These are phyloP conservation scores for Camptophora hylomeconis DNA, from an alignment of 2,329 filamentous ascomycete species.

Conservation along the genomic window DNA sequence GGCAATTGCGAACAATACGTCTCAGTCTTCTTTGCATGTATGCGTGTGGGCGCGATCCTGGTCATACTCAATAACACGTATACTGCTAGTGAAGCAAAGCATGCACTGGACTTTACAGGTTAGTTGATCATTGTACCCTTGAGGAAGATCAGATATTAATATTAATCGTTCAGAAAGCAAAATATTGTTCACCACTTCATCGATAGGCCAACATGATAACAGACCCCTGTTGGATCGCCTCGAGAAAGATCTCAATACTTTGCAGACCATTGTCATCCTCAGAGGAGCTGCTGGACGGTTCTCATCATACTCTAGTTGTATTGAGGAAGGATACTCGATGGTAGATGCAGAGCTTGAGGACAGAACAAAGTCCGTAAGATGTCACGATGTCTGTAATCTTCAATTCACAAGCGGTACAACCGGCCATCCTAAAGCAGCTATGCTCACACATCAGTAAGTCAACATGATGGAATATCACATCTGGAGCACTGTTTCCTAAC, in stretches of 20 bases:
- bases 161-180: slow-evolving; percentile 44
- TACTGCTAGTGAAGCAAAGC: slow-evolving; percentile 57
- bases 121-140: slow-evolving; percentile 21
- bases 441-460: slow-evolving; percentile 56
- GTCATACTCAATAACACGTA: slow-evolving; percentile 78
- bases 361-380: slow-evolving; percentile 42
- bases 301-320: slow-evolving; percentile 46
- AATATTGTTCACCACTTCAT: slow-evolving; percentile 58
- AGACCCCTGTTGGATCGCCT: slow-evolving; percentile 43
- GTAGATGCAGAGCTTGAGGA: slow-evolving; percentile 39
- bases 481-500: slow-evolving; percentile 1
- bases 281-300: slow-evolving; percentile 42
- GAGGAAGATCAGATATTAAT: slow-evolving; percentile 1
- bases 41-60: slow-evolving; percentile 51
- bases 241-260: slow-evolving; percentile 27
- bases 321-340: slow-evolving; percentile 38
- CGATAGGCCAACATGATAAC: slow-evolving; percentile 55
- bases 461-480: background rate
- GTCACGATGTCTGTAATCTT: slow-evolving; percentile 58
- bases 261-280: slow-evolving; percentile 47
- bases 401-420: slow-evolving; percentile 68
- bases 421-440: slow-evolving; percentile 59
- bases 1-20: slow-evolving; percentile 46
- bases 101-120: slow-evolving; percentile 59
- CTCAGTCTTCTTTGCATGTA: slow-evolving; percentile 60